phyloP scores from a whole-genome alignment of 1,284 basidiomycete genomes.

The Tylopilus sp. region DNA sequence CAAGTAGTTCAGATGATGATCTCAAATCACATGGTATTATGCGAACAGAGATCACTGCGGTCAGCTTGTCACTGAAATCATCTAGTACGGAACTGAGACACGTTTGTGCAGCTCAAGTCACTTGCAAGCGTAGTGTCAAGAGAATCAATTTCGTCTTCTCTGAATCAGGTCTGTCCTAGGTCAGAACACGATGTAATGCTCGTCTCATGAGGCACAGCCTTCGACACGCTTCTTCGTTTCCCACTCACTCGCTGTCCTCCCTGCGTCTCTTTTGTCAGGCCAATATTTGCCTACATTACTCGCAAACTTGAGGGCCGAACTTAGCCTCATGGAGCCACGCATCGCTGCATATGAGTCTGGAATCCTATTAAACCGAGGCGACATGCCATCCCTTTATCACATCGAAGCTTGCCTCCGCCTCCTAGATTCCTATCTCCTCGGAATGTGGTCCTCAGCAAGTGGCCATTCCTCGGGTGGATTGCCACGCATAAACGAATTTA shows the following conservation, averaged over 20 bases:
- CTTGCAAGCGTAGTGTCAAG: constrained; percentile 46
- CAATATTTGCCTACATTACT: constrained; percentile 39
- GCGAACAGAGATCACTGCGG: constrained; percentile 26
- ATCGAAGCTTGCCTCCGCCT: constrained; percentile 56
- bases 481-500: constrained; percentile 35
- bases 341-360: constrained; percentile 42
- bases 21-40: constrained; percentile 46
- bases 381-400: constrained; percentile 42
- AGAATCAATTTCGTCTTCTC: constrained; percentile 41
- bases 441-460: constrained; percentile 43
- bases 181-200: constrained; percentile 5
- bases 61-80: constrained; percentile 12
- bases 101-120: constrained; percentile 37
- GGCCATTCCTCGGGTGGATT: constrained; percentile 7
- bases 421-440: constrained; percentile 59
- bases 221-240: constrained; percentile 54
- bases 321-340: constrained; percentile 39
- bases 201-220: constrained; percentile 38
- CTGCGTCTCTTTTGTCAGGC: constrained; percentile 32
- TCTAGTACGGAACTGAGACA: constrained; percentile 5
- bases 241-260: constrained; percentile 39
- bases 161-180: constrained; percentile 37
- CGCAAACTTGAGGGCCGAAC: constrained; percentile 37
- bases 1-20: constrained; percentile 36
- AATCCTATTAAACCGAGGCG: constrained; percentile 34